Base-by-base conservation (phyloP, 169 alveolate genomes). In the Eimeria zaria region DNA sequence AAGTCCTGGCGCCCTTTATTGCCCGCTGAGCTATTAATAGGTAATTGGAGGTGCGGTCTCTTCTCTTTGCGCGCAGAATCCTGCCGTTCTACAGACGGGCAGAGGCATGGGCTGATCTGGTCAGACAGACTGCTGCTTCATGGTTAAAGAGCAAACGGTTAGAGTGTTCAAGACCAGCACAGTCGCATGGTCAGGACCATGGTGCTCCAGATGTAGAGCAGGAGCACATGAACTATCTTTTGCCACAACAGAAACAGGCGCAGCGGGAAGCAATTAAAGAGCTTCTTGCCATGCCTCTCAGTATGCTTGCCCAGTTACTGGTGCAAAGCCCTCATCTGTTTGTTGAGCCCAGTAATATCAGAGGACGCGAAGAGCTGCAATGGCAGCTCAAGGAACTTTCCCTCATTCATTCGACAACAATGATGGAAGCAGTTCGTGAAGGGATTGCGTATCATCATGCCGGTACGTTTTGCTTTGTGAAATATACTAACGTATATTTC, bases 371-470 rank as follows among this genome's bases (percentile, higher is more conserved):
- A 87, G 93, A 62, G 64, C 24, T 87, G 64, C 93, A 87, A 51
- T 87, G 93, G 93, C 93, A 87, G 46, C 93, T 87, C 46, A 62
- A 22, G 64, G 81, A 87, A 16, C 51, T 87, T 24, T 87, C 93
- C 41, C 93, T 58, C 11, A 9, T 87, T 44, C 62, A 69, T 44
- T 53, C 78, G 60, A 18, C 81, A 39, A 62, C 83, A 18, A 87
- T 87, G 93, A 48, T 87, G 84, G 73, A 58, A 18, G 97, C 95
- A 33, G 69, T 95, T 55, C 78, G 71, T n/a, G 88, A 88, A 22
- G 99, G 99, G 2, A 89, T 97, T 33, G 99, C 98, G 7, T 98
- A 95, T 94, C 99, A 98, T 95, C 98, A 98, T 81, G 96, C 98
- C 41, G 96, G 96, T 93, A 36, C 27, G 85, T 24, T 36, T 9